phyloP scores from a whole-genome alignment of 1,139 yeast genomes.

The Zygoascus meyerae region DNA sequence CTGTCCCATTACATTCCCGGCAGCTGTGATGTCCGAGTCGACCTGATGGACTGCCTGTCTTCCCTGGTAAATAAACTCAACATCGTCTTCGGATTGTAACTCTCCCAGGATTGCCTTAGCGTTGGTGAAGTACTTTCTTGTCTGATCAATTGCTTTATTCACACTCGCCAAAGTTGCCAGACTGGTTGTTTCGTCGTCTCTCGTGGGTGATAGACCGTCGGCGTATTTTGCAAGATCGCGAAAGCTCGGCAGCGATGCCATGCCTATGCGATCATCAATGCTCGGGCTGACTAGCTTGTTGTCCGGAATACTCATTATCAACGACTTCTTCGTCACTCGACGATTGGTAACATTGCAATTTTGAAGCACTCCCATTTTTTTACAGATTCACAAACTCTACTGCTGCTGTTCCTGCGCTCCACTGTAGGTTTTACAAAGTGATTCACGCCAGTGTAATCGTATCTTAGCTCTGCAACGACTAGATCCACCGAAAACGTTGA shows the following conservation, averaged over 20 bases:
- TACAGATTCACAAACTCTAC: too few relatives aligned
- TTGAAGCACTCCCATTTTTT: too few relatives aligned
- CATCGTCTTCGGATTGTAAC: slow-evolving; percentile 24
- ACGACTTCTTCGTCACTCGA: too few relatives aligned
- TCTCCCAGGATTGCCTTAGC: slow-evolving; percentile 21
- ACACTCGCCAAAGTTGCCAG: slow-evolving; percentile 7
- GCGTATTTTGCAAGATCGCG: slow-evolving; percentile 7
- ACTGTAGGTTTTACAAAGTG: too few relatives aligned
- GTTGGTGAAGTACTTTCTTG: slow-evolving; percentile 21
- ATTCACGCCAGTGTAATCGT: too few relatives aligned
- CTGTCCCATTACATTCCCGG: slow-evolving; percentile 46
- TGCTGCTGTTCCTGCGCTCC: too few relatives aligned
- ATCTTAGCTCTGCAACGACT: too few relatives aligned
- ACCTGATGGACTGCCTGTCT: slow-evolving; percentile 40
- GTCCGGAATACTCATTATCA: too few relatives aligned
- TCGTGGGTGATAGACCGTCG: neutral
- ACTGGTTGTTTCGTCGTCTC: slow-evolving; percentile 5
- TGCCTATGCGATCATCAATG: neutral
- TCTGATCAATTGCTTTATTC: slow-evolving; percentile 17
- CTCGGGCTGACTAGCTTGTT: too few relatives aligned
- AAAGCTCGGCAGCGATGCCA: slow-evolving; percentile 2
- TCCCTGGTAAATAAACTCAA: slow-evolving; percentile 50
- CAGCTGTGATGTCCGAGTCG: slow-evolving; percentile 38
- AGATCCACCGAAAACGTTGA: too few relatives aligned
- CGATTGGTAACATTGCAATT: too few relatives aligned